Conservation (phyloP, 768 basidiomycete species). For the Mycena galericulata region DNA sequence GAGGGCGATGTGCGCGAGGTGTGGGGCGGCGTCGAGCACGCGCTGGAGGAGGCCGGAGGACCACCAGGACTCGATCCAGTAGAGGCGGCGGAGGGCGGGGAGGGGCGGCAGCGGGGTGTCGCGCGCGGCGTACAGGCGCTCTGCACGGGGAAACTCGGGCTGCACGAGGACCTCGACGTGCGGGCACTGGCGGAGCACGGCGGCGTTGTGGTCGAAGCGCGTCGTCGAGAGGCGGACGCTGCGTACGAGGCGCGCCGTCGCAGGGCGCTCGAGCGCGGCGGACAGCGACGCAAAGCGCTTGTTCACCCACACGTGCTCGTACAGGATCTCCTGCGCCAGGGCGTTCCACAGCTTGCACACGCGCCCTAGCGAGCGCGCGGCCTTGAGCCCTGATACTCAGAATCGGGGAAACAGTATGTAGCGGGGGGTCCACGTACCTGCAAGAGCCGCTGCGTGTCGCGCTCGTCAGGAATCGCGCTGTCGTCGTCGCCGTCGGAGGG, state of each 20-base stretch:
- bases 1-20: neutral
- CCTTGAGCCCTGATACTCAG: neutral
- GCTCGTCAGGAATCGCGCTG: neutral
- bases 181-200: conserved; percentile 18
- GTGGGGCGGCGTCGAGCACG: neutral
- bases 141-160: neutral
- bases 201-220: conserved; percentile 17
- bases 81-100: conserved; percentile 5
- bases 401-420: neutral
- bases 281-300: neutral
- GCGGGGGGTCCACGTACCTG: no score
- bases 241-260: conserved; percentile 12
- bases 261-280: neutral
- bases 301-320: conserved; percentile 22
- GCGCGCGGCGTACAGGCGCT: neutral
- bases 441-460: conserved; percentile 12
- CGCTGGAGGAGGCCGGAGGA: neutral
- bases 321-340: conserved; percentile 19
- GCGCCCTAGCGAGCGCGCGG: conserved; percentile 9
- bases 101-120: neutral
- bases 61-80: conserved; percentile 8
- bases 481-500: no score
- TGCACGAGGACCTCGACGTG: conserved; percentile 14
- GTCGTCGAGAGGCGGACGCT: conserved; percentile 16
- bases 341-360: conserved; percentile 29